A percentile compares a stretch with the other conserved stretches of the same genome.
Conservation (phyloP, 2,329 filamentous ascomycete genomes). For the Xylariaceae sp. region DNA sequence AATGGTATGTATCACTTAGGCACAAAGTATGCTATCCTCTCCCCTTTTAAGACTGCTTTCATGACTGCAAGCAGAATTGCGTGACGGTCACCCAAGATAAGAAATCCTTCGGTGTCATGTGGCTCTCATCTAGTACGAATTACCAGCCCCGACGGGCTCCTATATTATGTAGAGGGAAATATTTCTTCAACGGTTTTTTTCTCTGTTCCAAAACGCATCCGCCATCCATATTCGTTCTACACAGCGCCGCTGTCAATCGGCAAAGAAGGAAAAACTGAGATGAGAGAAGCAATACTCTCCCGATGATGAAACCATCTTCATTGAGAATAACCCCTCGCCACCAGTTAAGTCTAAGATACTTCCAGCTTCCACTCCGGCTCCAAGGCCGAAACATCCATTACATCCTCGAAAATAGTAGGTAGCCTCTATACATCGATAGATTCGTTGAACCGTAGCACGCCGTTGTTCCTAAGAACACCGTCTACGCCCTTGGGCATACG, state of each 20-base stretch:
- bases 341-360: not conserved
- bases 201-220: not conserved
- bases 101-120: too few relatives aligned
- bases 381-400: not conserved
- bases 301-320: not conserved
- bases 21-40: too few relatives aligned
- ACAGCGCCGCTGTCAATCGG: not conserved
- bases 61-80: too few relatives aligned
- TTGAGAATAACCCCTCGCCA: not conserved
- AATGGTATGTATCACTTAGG: too few relatives aligned
- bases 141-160: not conserved
- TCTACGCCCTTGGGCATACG: constrained; percentile 76
- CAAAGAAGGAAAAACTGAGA: not conserved
- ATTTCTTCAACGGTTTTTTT: not conserved
- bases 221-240: not conserved
- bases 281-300: not conserved
- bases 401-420: constrained; percentile 4
- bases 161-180: not conserved
- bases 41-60: too few relatives aligned
- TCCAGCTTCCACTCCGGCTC: not conserved
- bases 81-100: too few relatives aligned
- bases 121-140: not conserved
- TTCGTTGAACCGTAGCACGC: constrained; percentile 88
- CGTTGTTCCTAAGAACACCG: constrained; percentile 77
- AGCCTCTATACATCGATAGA: constrained; percentile 63